Evolutionary conservation across 2,329 filamentous ascomycete species (phyloP), one percentile per base, ranked within the genome.

Genomic region (Beauveria asiatica): DNA sequence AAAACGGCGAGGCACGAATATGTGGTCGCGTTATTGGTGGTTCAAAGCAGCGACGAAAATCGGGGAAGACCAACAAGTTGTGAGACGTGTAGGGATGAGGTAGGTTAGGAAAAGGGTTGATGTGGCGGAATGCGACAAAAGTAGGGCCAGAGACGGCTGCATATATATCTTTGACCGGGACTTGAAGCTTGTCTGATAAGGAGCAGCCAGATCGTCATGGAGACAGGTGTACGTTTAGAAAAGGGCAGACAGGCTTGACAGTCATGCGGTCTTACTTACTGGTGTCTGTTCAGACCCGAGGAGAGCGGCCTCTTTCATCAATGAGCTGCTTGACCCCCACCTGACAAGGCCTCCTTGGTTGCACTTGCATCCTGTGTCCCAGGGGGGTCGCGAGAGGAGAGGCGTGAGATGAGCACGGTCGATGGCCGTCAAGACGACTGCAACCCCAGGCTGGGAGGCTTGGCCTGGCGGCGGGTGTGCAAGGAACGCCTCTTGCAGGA

Each of bases 121-220:
- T 37, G 56, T 23, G 25, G 30, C 41, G 57, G 49, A 39, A 13
- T 11, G 57, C 13, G 39, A 59, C 23, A 25, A 52, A 33, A 39
- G 23, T 27, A 58, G 46, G 21, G 49, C 23, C 17, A 25, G 39
- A 45, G 39, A 46, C 19, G 39, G 27, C 56, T 58, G 46, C 46
- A 25, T 49, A 58, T 58, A 58, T 59, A 59, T 52, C 48, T 50
- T 59, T 27, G 39, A 9, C 39, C 19, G 41, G 57, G n/a, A 44
- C 11, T 53, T 13, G 10, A 27, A 25, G 21, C 57, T 52, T 25
- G 17, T 25, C 49, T 41, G 37, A 27, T 27, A 39, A 33, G 11
- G 21, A 49, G 27, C 57, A 37, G 23, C 16, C 16, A 52, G 57
- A 37, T 52, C 48, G 57, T 59, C 49, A 27, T 39, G 41, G 48